Evolutionary conservation across 768 basidiomycete species (phyloP).

Genomic region (Tulasnella calospora): DNA sequence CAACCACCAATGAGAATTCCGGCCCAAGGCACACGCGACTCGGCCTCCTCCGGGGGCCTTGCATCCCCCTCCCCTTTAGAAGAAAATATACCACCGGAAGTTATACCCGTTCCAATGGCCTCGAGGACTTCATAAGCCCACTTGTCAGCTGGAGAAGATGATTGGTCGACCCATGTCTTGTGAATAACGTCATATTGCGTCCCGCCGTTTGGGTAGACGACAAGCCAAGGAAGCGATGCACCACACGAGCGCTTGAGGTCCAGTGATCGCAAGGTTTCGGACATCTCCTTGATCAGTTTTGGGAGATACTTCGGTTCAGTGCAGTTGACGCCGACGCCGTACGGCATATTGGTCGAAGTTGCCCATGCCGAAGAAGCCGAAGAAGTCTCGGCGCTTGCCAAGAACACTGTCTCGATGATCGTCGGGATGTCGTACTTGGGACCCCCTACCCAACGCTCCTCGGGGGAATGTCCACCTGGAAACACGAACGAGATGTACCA

Average conservation of each 20-base stretch:
- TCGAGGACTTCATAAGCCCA: conserved; percentile 41
- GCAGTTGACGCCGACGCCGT: conserved; percentile 72
- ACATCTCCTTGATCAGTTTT: conserved; percentile 41
- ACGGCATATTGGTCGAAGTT: conserved; percentile 35
- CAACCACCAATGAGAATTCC: conserved; percentile 65
- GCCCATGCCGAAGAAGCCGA: conserved; percentile 27
- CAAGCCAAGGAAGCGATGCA: conserved; percentile 46
- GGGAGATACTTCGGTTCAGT: conserved; percentile 48
- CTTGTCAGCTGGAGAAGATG: conserved; percentile 29
- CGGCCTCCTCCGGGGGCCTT: background rate
- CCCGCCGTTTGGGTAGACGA: conserved; percentile 70
- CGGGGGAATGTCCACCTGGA: conserved; percentile 22
- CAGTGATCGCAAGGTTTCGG: conserved; percentile 26
- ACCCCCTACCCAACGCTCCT: conserved; percentile 27
- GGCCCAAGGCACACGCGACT: conserved; percentile 6
- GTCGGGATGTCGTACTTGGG: conserved; percentile 37
- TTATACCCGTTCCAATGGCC: conserved; percentile 31
- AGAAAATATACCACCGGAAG: background rate
- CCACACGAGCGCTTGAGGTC: background rate
- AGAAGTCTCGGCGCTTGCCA: conserved; percentile 24
- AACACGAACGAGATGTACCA: conserved; percentile 76
- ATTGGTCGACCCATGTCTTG: conserved; percentile 42
- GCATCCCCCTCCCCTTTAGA: conserved; percentile 39
- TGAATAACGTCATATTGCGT: conserved; percentile 49
- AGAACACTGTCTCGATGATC: conserved; percentile 38